A percentile compares a stretch with the other conserved stretches of the same genome.
Conservation (phyloP, 148 eudicot genomes). For the Fagopyrum homotropicum region DNA sequence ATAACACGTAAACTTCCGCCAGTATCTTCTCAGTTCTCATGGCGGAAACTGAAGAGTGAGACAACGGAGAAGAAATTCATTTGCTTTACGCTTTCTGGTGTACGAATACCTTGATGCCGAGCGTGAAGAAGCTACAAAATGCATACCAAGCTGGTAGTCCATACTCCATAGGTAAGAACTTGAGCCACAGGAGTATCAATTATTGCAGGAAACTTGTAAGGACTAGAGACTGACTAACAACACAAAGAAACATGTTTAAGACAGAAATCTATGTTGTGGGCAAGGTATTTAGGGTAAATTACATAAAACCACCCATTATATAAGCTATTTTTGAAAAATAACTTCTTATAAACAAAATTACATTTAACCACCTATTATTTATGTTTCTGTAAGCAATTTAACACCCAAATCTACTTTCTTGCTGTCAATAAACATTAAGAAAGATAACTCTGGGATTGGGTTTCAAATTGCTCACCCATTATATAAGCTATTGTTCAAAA, state of each 20-base stretch:
- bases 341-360: not conserved
- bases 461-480: not conserved
- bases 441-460: not conserved
- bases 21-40: slow-evolving; percentile 8
- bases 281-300: not conserved
- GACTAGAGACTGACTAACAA: not conserved
- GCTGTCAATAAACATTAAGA: not conserved
- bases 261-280: not conserved
- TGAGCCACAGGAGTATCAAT: not conserved
- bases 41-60: not conserved
- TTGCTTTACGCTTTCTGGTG: not conserved
- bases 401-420: not conserved
- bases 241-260: not conserved
- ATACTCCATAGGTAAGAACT: not conserved
- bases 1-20: not conserved
- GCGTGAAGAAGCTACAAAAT: not conserved
- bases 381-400: not conserved
- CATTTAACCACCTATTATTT: not conserved
- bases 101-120: not conserved
- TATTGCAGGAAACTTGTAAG: not conserved
- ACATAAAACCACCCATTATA: not conserved
- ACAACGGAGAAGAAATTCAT: not conserved
- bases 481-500: not conserved
- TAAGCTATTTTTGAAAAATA: not conserved
- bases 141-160: no score